phyloP scores from a whole-genome alignment of 768 basidiomycete genomes.

The Infundibulicybe gibba region DNA sequence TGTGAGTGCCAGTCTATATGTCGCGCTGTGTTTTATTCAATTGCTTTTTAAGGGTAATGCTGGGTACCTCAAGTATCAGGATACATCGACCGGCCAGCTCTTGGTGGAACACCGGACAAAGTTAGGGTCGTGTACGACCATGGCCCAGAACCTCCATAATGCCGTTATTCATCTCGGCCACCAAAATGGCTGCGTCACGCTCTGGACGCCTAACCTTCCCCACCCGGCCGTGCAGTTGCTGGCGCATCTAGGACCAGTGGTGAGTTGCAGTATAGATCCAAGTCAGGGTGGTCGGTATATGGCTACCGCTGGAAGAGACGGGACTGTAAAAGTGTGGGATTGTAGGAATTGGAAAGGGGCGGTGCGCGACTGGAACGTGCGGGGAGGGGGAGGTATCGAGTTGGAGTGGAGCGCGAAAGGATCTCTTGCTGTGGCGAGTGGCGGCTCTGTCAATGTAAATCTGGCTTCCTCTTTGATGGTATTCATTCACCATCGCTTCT shows the following conservation, averaged over 20 bases:
- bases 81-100: constrained; percentile 89
- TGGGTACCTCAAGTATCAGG: constrained; percentile 94
- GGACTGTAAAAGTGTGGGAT: constrained; percentile 94
- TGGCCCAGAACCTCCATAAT: constrained; percentile 91
- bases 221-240: constrained; percentile 90
- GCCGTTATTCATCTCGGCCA: constrained; percentile 95
- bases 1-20: constrained; percentile 39
- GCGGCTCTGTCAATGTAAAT: constrained; percentile 80
- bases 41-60: constrained; percentile 60
- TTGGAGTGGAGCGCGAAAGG: constrained; percentile 88
- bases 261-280: constrained; percentile 78
- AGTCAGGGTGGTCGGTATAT: constrained; percentile 86
- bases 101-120: constrained; percentile 88
- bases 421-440: constrained; percentile 73
- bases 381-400: constrained; percentile 61
- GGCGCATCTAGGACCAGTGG: constrained; percentile 86
- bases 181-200: constrained; percentile 90
- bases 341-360: constrained; percentile 92
- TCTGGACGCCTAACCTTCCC: constrained; percentile 95
- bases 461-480: neutral
- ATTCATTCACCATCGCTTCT: constrained; percentile 5
- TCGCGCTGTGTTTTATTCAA: neutral
- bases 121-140: constrained; percentile 77
- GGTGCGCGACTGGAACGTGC: constrained; percentile 70
- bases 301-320: constrained; percentile 86